Percentiles rank a stretch among this genome's conserved stretches.
phyloP scores from a whole-genome alignment of 257 asterid species.

The Cynanchum wilfordii region DNA sequence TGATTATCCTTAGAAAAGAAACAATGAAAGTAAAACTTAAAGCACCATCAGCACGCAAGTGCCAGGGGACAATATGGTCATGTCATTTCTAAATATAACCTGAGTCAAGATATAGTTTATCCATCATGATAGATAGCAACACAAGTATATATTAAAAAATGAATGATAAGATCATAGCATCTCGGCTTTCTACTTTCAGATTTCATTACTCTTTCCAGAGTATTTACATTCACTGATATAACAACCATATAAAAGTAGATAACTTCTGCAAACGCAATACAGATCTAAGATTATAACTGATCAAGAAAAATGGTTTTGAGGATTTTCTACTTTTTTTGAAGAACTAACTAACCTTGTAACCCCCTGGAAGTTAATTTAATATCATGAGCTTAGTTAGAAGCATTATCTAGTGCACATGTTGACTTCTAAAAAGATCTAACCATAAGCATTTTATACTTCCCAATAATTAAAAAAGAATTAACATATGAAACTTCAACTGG shows the following conservation, averaged over 20 bases:
- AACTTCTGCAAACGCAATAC: not conserved
- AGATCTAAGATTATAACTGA: not conserved
- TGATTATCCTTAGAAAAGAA: constrained; percentile 54
- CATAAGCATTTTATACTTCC: not conserved
- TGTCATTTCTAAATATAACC: not conserved
- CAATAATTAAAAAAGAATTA: not conserved
- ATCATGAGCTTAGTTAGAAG: not conserved
- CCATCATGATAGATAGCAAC: not conserved
- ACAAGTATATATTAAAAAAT: not conserved
- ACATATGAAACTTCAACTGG: not conserved
- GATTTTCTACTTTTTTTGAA: not conserved
- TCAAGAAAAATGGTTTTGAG: not conserved
- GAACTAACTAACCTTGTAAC: not conserved
- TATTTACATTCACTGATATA: not conserved
- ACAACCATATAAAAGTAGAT: not conserved
- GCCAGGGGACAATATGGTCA: not conserved
- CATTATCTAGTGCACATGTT: not conserved
- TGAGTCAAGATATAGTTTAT: not conserved
- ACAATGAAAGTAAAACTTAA: constrained; percentile 9
- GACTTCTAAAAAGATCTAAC: not conserved
- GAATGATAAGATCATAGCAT: not conserved
- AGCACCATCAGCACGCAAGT: not conserved
- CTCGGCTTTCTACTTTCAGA: not conserved
- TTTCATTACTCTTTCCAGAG: not conserved
- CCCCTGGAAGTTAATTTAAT: not conserved